Conservation (phyloP, 192 early-diverging fungal genomes). For the Dissophora globulifera region DNA sequence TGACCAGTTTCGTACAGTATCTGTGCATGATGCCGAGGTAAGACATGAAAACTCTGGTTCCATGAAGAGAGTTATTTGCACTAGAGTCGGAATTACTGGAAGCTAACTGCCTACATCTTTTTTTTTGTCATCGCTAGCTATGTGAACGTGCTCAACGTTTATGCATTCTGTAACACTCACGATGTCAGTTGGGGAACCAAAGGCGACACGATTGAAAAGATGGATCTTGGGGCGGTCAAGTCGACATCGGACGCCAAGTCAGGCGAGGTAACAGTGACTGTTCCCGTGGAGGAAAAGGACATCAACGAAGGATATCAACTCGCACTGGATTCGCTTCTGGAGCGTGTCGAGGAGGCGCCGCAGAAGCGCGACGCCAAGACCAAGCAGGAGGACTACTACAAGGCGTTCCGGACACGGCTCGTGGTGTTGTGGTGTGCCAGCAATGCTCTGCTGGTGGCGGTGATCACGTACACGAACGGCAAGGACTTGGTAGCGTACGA, state of each 20-base stretch:
- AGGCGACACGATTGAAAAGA: constrained; percentile 76
- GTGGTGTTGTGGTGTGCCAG: constrained; percentile 87
- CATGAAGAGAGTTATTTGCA: too few relatives aligned
- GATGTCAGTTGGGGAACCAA: constrained; percentile 96
- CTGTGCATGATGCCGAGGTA: constrained; percentile 58
- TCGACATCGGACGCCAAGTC: constrained; percentile 66
- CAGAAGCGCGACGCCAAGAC: constrained; percentile 67
- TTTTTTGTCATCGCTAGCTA: constrained; percentile 18
- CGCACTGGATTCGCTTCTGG: constrained; percentile 68
- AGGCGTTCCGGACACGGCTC: constrained; percentile 84
- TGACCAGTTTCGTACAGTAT: constrained; percentile 63
- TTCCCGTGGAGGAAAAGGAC: constrained; percentile 80
- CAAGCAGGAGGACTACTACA: constrained; percentile 90
- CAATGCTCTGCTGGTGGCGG: constrained; percentile 78
- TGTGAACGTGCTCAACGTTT: constrained; percentile 91
- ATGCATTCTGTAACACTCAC: constrained; percentile 96
- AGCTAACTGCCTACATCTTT: neutral
- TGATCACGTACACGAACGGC: constrained; percentile 69
- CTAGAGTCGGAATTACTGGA: too few relatives aligned
- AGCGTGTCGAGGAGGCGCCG: constrained; percentile 46
- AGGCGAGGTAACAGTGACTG: constrained; percentile 76
- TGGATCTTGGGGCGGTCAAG: constrained; percentile 82
- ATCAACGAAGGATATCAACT: constrained; percentile 82
- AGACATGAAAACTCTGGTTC: neutral
- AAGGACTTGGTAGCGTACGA: constrained; percentile 38